Conservation (phyloP, 1,139 yeast species). For the Yamadazyma pseudoaaseri region DNA sequence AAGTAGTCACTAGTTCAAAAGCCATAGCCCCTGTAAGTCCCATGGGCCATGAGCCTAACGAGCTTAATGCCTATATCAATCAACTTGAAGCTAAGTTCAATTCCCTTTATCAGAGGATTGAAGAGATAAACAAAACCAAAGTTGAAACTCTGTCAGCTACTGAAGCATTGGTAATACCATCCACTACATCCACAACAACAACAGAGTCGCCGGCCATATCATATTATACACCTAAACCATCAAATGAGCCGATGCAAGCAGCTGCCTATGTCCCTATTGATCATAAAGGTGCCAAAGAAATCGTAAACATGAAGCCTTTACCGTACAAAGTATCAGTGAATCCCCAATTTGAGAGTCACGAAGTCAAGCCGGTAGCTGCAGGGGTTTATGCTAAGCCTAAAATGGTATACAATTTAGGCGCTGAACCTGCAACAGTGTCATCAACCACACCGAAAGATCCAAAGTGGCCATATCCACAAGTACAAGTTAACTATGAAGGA, state of each 20-base stretch:
- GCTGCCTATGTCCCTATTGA: no score
- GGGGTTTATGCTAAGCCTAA: conserved; percentile 26
- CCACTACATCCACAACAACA: no score
- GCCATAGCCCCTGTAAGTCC: no score
- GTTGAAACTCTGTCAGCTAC: no score
- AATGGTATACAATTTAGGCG: conserved; percentile 7
- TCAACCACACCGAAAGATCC: neutral
- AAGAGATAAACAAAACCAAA: no score
- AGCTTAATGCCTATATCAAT: no score
- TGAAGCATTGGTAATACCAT: no score
- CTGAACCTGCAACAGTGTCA: conserved; percentile 1
- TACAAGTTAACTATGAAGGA: neutral
- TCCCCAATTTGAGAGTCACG: conserved; percentile 27
- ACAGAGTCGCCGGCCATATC: no score
- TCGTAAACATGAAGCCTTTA: conserved; percentile 20
- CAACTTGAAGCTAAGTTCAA: conserved; percentile 1
- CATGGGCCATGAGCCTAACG: no score
- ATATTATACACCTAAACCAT: no score
- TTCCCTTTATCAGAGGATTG: neutral
- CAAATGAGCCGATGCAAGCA: no score
- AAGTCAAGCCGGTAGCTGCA: conserved; percentile 1
- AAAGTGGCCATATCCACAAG: neutral
- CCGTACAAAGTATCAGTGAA: conserved; percentile 23
- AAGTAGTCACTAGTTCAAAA: no score
- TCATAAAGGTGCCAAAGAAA: conserved; percentile 15